Base-by-base conservation (phyloP, 108 stramenopile genomes). In the Discostella pseudostelligera region DNA sequence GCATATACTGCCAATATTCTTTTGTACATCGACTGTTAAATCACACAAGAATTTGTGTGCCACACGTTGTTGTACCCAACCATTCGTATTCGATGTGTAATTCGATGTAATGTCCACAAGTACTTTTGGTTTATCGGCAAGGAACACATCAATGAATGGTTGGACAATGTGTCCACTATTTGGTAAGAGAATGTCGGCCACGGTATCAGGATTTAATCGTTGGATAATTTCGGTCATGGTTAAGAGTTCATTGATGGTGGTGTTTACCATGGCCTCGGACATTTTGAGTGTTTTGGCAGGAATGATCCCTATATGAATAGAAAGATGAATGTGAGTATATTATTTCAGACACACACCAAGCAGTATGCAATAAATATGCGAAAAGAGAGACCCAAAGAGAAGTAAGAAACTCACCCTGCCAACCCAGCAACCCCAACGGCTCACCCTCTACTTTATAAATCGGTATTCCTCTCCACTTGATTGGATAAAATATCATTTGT, bases 401-500 rank as follows among this genome's bases (percentile, higher is more conserved):
- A 20, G 12, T 5, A n/a, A 12, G 21, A 14, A 32, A 44, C 64
- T 58, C 62, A 40, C 73, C 78, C 54, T 80, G 78, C 82, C 82
- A 83, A 5, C 82, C 82, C 10, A 83, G 11, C 21, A 80, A 43
- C n/a, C 79, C 78, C 16, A 79, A 74, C 17, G 78, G 81, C 40
- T 72, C 74, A 19, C 78, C 81, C 53, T 82, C 81, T 14, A 72
- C 65, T 47, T 35, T 72, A 37, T 57, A 69, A 29, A 80, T 48
- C 8, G 81, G 82, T 20, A 83, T 20, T 39, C 82, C 82, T 7
- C 74, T 59, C 78, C 75, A 83, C 39, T 57, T 22, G 11, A 83
- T 68, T 10, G 82, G 82, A 46, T 62, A 83, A 49, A 83, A 83
- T 13, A 83, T 81, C 83, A 81, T 80, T 68, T 80, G 72, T 2